Base-by-base conservation (phyloP, 306 rosid species). In the Castanea mollissima region DNA sequence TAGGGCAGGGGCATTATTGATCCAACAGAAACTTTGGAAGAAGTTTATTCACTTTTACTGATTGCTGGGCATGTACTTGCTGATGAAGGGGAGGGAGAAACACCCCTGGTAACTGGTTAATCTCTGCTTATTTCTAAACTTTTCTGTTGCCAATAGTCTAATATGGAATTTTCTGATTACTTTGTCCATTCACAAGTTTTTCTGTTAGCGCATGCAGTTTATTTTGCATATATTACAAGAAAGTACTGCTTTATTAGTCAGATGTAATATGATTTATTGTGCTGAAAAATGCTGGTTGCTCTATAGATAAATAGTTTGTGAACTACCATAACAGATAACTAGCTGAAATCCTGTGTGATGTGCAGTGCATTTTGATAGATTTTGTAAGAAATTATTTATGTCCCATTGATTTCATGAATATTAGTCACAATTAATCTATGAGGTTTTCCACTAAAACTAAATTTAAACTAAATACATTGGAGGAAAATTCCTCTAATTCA, bases 11-110 rank as follows among this genome's bases (percentile, higher is more conserved):
- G 90, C 84, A 64, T 86, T 76, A 81, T 84, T 74, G 92, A 92
- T 88, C 86, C 86, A 83, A 92, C 97, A 77, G 95, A 91, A 89
- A 90, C 91, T 56, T 71, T 94, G 87, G 99, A 94, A 85, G 99
- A 94, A 89, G 87, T 94, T 65, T 94, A 94, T 87, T 91, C 99
- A 16, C 83, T 94, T 84, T 76, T 94, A 86, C 88, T 94, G 74
- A 86, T 92, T 77, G 90, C 87, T 80, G 97, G 99, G 71, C 99
- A 94, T 34, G 97, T 92, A 73, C 78, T 91, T 32, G 97, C 99
- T 60, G 99, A 94, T 78, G 99, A 94, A 86, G 99, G 96, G 82
- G 97, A 91, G 82, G 99, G 99, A 65, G 99, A 94, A 85, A 88
- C 91, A 67, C 99, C 99, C 1, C 69, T 86, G 95, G 99, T 92